These are phyloP conservation scores for Trichophyton schoenleinii DNA, from an alignment of 2,329 filamentous ascomycete species.

Conservation along the genomic window DNA sequence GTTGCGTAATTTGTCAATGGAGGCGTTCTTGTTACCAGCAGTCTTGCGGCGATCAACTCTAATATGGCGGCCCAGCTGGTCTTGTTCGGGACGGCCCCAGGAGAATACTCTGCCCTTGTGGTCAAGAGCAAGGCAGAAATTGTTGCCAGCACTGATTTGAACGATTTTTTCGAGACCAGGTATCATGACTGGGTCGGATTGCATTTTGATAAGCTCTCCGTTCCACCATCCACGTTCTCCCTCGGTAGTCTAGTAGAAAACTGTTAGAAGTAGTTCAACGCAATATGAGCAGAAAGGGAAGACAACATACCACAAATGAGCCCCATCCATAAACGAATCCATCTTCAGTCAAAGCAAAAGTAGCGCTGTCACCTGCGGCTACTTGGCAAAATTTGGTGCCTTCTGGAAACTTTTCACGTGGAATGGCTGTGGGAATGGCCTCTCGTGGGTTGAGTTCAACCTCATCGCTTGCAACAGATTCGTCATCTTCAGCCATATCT, in stretches of 20 bases:
- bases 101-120: neutral
- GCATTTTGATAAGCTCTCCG: neutral
- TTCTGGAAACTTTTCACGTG: neutral
- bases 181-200: neutral
- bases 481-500: constrained; percentile 7
- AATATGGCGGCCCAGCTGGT: neutral
- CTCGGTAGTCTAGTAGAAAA: neutral
- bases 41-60: neutral
- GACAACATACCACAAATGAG: neutral
- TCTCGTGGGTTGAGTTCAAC: too few species aligned
- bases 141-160: neutral
- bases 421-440: too few species aligned
- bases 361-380: neutral
- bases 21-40: too few species aligned
- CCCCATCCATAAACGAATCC: neutral
- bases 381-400: neutral
- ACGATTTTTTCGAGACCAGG: neutral
- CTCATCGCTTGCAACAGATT: too few species aligned
- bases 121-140: neutral
- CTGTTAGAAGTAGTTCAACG: neutral
- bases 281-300: neutral
- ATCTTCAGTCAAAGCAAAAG: neutral
- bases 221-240: neutral
- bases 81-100: neutral
- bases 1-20: too few species aligned